A percentile compares a stretch with the other conserved stretches of the same genome.
Evolutionary conservation across 164 flowering plant species (phyloP).

Genomic region (Annona cherimola): DNA sequence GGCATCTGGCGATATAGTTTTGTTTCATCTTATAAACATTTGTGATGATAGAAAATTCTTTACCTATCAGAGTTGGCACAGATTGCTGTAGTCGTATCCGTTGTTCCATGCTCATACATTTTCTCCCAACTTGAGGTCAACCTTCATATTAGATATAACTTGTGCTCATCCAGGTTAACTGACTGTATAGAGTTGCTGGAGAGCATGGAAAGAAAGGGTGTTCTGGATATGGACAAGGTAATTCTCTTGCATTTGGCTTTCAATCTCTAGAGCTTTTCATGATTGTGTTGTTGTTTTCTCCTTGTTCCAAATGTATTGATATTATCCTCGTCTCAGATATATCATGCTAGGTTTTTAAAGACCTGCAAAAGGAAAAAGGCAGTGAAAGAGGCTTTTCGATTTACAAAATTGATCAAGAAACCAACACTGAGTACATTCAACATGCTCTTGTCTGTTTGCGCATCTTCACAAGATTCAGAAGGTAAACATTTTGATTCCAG

Average conservation of each 20-base stretch:
- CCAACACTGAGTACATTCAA: slow-evolving; percentile 92
- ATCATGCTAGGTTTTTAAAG: slow-evolving; percentile 65
- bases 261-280: background rate
- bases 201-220: slow-evolving; percentile 57
- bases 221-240: slow-evolving; percentile 83
- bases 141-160: slow-evolving; percentile 2
- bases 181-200: slow-evolving; percentile 72
- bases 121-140: slow-evolving; percentile 1
- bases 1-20: background rate
- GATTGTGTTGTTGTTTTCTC: background rate
- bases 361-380: slow-evolving; percentile 67
- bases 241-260: slow-evolving; percentile 8
- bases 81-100: background rate
- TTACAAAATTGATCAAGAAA: slow-evolving; percentile 53
- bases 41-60: no score
- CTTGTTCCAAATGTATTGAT: slow-evolving; percentile 5
- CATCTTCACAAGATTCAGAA: slow-evolving; percentile 75
- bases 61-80: background rate
- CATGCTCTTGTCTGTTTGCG: slow-evolving; percentile 93
- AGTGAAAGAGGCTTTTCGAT: slow-evolving; percentile 76
- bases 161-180: slow-evolving; percentile 43
- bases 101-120: background rate
- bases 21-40: background rate
- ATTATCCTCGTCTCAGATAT: slow-evolving; percentile 45
- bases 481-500: slow-evolving; percentile 33